Evolutionary conservation across 345 rosid species (phyloP), one percentile per base, ranked within the genome.

Genomic region (Mangifera indica): DNA sequence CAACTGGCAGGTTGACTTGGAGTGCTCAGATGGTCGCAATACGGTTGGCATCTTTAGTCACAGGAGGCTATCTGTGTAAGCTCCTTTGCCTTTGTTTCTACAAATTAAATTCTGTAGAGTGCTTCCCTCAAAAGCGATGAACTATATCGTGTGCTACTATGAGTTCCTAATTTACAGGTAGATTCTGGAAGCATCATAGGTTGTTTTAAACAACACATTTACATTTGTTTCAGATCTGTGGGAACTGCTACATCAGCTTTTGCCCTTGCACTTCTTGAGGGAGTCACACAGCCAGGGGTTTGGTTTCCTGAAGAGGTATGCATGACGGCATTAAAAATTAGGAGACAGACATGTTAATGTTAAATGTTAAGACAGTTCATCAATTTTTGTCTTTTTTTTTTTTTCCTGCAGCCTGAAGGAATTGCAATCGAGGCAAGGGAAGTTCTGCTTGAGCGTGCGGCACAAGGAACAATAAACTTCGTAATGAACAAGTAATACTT

Each of bases 231-330:
- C 85, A 95, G 98, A 71, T 84, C 88, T 0, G 99, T 92, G 62
- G 98, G 99, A 66, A 80, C 53, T 26, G 76, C 99, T 15, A 69
- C 73, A 11, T 91, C 99, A 52, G 93, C 96, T 60, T 94, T 92
- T 78, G 96, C 66, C 63, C 68, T 89, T 25, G 91, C 98, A 62
- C 76, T 94, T 69, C 98, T 94, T 20, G 98, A 94, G 81, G 99
- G 99, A 63, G 91, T 85, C 84, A 87, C 99, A 11, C 84, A 87
- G 56, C 95, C 99, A 0, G 99, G 99, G 44, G 97, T 92, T 56
- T 95, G 98, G 99, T 90, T 92, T 81, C 99, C 96, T 0, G 98
- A 95, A 82, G 99, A 95, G 96, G 93, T 89, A 72, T 54, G 71
- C 45, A 18, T 40, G 63, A 68, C 51, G 15, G 9, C 55, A 32